Conservation (phyloP, 116 monocot genomes). For the Cymodocea nodosa region DNA sequence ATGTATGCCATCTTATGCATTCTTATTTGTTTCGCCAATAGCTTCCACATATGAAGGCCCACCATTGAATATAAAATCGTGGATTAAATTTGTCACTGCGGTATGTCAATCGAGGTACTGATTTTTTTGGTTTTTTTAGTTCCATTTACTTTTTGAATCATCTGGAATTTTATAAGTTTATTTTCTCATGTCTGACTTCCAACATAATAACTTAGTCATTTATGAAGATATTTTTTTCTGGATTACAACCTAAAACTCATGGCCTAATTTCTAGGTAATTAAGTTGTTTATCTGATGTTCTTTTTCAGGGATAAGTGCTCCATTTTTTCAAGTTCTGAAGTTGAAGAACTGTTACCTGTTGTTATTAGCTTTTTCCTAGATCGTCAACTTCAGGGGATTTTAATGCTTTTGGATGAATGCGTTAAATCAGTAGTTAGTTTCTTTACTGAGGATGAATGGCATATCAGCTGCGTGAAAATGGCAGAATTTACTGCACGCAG, state of each 20-base stretch:
- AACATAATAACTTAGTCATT: background rate
- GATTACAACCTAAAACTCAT: background rate
- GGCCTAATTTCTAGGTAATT: background rate
- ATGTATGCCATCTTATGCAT: background rate
- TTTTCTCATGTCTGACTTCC: background rate
- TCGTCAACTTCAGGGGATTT: slow-evolving; percentile 57
- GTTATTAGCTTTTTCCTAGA: slow-evolving; percentile 53
- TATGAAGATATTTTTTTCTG: background rate
- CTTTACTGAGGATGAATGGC: slow-evolving; percentile 70
- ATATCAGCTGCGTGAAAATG: slow-evolving; percentile 38
- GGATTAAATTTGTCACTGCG: slow-evolving; percentile 60
- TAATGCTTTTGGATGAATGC: slow-evolving; percentile 42
- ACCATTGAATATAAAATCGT: slow-evolving; percentile 63
- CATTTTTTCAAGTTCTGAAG: slow-evolving; percentile 59
- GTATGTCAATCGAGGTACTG: slow-evolving; percentile 64
- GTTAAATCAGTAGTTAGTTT: slow-evolving; percentile 53
- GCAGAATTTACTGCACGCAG: slow-evolving; percentile 42
- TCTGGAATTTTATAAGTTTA: too few relatives aligned
- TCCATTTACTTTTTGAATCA: too few relatives aligned
- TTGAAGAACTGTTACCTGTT: slow-evolving; percentile 51
- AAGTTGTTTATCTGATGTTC: background rate
- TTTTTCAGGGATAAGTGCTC: slow-evolving; percentile 32
- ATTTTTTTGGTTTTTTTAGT: too few relatives aligned
- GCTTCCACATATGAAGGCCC: slow-evolving; percentile 48
- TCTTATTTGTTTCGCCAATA: slow-evolving; percentile 6